phyloP scores from a whole-genome alignment of 169 alveolate genomes.

The Plasmodium sp. region DNA sequence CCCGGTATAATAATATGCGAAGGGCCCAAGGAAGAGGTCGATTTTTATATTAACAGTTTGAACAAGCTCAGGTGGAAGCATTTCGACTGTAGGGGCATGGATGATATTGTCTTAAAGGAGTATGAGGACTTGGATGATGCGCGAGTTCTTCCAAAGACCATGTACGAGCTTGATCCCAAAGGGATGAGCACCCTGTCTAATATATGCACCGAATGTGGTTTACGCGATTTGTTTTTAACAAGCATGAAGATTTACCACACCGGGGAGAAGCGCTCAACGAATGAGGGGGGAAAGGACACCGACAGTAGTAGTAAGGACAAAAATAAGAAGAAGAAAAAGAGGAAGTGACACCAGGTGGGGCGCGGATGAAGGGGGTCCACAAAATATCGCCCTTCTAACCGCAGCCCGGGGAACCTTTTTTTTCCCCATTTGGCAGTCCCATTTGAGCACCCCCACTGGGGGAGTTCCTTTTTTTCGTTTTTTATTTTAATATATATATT shows the following conservation, averaged over 20 bases:
- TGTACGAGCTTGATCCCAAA: constrained; percentile 77
- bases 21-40: constrained; percentile 80
- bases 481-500: neutral
- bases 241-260: constrained; percentile 79
- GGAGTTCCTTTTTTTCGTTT: neutral
- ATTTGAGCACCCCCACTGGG: neutral
- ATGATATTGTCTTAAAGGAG: constrained; percentile 57
- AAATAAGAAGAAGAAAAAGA: constrained; percentile 39
- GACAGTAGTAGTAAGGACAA: neutral
- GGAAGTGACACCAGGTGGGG: neutral
- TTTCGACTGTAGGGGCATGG: constrained; percentile 80
- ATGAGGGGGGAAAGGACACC: neutral
- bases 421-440: neutral
- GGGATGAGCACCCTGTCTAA: constrained; percentile 78
- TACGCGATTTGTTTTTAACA: constrained; percentile 78
- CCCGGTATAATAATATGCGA: constrained; percentile 83
- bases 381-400: neutral
- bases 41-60: constrained; percentile 78
- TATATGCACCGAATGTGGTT: constrained; percentile 77
- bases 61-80: constrained; percentile 82
- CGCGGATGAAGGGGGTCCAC: neutral
- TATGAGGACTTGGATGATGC: constrained; percentile 53
- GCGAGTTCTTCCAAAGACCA: constrained; percentile 74
- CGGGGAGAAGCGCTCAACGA: neutral
- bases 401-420: neutral